Percentiles rank a stretch among this genome's conserved stretches.
These are phyloP conservation scores for Botrytis fragariae DNA, from an alignment of 2,329 filamentous ascomycete genomes.

Conservation along the genomic window DNA sequence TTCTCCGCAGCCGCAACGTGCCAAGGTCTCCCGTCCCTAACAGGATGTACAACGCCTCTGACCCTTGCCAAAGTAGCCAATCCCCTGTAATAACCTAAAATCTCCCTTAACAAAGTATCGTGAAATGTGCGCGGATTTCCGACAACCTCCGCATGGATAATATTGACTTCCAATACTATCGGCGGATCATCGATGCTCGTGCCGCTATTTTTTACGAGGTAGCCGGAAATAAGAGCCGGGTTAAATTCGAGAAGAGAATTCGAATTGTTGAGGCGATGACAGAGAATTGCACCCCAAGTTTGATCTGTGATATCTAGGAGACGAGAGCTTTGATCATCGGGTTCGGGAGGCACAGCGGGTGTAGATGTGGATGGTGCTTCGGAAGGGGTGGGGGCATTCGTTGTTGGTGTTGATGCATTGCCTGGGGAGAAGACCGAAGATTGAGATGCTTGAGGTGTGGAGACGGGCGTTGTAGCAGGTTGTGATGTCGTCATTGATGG, in stretches of 20 bases:
- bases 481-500: conserved; percentile 43
- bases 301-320: conserved; percentile 73
- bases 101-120: conserved; percentile 67
- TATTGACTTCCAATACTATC: conserved; percentile 60
- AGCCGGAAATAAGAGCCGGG: conserved; percentile 61
- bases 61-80: conserved; percentile 67
- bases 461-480: conserved; percentile 58
- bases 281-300: conserved; percentile 70
- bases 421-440: conserved; percentile 59
- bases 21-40: conserved; percentile 68
- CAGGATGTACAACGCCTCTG: conserved; percentile 58
- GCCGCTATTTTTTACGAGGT: conserved; percentile 63
- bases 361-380: conserved; percentile 43
- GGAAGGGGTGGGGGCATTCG: conserved; percentile 37
- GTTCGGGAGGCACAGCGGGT: conserved; percentile 46
- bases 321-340: conserved; percentile 64
- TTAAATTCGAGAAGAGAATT: conserved; percentile 53
- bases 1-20: conserved; percentile 72
- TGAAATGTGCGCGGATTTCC: conserved; percentile 42
- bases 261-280: conserved; percentile 63
- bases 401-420: conserved; percentile 40
- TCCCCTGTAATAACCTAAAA: conserved; percentile 65
- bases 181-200: conserved; percentile 56
- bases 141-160: conserved; percentile 52
- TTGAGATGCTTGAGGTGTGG: conserved; percentile 57